Evolutionary conservation across 108 stramenopile genomes (phyloP).

Genomic region (Ochromonas danica): DNA sequence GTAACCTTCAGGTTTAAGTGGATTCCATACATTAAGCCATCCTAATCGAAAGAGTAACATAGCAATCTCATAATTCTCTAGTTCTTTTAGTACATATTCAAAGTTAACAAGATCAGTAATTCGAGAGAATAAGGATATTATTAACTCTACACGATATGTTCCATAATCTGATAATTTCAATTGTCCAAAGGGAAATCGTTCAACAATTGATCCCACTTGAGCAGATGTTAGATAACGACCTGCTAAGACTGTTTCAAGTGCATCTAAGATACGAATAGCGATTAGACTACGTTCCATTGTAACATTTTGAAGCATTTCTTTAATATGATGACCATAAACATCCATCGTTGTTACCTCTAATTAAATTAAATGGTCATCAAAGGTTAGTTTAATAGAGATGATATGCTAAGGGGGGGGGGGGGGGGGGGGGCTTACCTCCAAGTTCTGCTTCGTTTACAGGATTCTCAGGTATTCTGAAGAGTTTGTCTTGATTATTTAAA

Average conservation of each 20-base stretch:
- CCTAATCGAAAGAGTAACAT: conserved; percentile 17
- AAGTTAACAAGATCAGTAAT: conserved; percentile 1
- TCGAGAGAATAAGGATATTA: background rate
- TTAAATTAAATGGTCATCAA: too few relatives aligned
- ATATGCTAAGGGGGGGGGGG: too few relatives aligned
- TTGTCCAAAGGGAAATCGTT: background rate
- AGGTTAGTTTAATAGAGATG: too few relatives aligned
- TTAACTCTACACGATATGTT: conserved; percentile 28
- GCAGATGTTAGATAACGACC: conserved; percentile 6
- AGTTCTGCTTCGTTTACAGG: too few relatives aligned
- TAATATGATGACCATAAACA: too few relatives aligned
- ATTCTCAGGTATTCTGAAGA: too few relatives aligned
- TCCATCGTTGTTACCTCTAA: too few relatives aligned
- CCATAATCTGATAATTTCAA: background rate
- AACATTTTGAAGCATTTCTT: too few relatives aligned
- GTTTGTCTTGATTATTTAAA: too few relatives aligned
- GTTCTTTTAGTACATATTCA: background rate
- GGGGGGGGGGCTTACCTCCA: too few relatives aligned
- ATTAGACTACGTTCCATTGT: too few relatives aligned
- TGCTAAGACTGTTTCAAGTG: background rate
- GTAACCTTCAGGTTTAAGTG: conserved; percentile 25
- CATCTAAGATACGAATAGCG: background rate
- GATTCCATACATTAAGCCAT: conserved; percentile 17
- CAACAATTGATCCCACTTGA: conserved; percentile 3
- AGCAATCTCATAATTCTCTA: conserved; percentile 1